Base-by-base conservation (phyloP, 2,329 filamentous ascomycete genomes). In the Pseudofabraea citricarpa region DNA sequence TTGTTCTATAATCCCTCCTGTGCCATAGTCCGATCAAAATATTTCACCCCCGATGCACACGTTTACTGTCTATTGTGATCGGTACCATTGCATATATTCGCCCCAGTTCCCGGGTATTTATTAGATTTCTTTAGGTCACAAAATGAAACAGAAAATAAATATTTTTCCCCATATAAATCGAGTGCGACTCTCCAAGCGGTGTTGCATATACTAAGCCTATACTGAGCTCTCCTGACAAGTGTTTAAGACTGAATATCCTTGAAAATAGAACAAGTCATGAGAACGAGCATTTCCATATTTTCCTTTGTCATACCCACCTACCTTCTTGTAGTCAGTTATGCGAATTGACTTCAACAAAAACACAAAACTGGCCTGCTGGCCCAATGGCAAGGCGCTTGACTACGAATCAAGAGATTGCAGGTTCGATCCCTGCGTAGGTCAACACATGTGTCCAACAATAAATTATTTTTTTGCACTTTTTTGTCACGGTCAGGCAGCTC, bases 1-100 rank as follows among this genome's bases (percentile, higher is more conserved):
- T 58, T 70, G 66, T 75, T 71, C 27, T 77, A 67, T 66, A 75
- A 75, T 56, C 73, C 70, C 74, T 70, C 60, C 64, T 80, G 75
- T 80, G 75, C 74, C 72, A 72, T 80, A 80, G 74, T 74, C 69
- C 68, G 33, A 54, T 44, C 40, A 54, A 56, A 37, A 6, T 8
- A 12, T 5, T 37, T 22, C 23, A 20, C 21, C 35, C 10, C 10
- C 21, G 19, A n/a, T n/a, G n/a, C n/a, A n/a, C n/a, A n/a, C n/a
- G n/a, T n/a, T n/a, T n/a, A n/a, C n/a, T n/a, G n/a, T n/a, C n/a
- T n/a, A n/a, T n/a, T n/a, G n/a, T n/a, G n/a, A n/a, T n/a, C n/a
- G n/a, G n/a, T n/a, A n/a, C n/a, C n/a, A n/a, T n/a, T n/a, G n/a
- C n/a, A n/a, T n/a, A n/a, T n/a, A n/a, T n/a, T n/a, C n/a, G n/a